phyloP scores from a whole-genome alignment of 2,329 filamentous ascomycete species.

The Hymenoscyphus fraxineus region DNA sequence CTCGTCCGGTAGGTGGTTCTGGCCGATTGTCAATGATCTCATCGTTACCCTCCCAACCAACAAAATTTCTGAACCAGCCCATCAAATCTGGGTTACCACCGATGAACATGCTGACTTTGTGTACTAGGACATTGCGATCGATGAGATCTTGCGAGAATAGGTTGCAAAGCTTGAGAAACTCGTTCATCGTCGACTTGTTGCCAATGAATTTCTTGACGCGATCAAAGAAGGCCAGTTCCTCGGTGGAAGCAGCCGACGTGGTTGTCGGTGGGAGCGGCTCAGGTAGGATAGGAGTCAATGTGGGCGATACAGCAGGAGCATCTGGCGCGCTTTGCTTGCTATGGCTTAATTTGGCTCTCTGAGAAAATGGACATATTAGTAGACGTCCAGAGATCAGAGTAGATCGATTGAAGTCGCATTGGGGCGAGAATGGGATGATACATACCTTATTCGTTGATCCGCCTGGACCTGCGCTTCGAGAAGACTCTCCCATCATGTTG shows the following conservation, averaged over 20 bases:
- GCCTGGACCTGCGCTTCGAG: conserved; percentile 31
- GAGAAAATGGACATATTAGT: conserved; percentile 13
- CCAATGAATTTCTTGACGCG: conserved; percentile 93
- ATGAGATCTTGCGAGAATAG: conserved; percentile 92
- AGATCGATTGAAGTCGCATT: neutral
- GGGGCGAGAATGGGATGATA: conserved; percentile 11
- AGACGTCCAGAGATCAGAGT: neutral
- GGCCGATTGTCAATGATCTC: conserved; percentile 76
- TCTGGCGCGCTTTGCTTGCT: conserved; percentile 42
- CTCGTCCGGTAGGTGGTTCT: conserved; percentile 69
- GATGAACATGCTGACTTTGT: conserved; percentile 81
- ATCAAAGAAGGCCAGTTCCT: conserved; percentile 93
- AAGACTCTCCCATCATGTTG: conserved; percentile 27
- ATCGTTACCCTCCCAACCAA: conserved; percentile 73
- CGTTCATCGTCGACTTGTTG: conserved; percentile 88
- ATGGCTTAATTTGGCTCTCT: conserved; percentile 71
- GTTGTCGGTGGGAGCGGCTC: conserved; percentile 78
- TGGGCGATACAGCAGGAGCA: conserved; percentile 62
- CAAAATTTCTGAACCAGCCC: conserved; percentile 79
- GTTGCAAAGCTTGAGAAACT: conserved; percentile 96
- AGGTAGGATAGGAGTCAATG: conserved; percentile 81
- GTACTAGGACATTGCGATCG: conserved; percentile 75
- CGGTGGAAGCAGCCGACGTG: conserved; percentile 68
- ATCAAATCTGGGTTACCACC: conserved; percentile 86
- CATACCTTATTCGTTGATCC: conserved; percentile 49